phyloP scores from a whole-genome alignment of 192 early-diverging fungal genomes.

The Globomyces pollinis-pini region DNA sequence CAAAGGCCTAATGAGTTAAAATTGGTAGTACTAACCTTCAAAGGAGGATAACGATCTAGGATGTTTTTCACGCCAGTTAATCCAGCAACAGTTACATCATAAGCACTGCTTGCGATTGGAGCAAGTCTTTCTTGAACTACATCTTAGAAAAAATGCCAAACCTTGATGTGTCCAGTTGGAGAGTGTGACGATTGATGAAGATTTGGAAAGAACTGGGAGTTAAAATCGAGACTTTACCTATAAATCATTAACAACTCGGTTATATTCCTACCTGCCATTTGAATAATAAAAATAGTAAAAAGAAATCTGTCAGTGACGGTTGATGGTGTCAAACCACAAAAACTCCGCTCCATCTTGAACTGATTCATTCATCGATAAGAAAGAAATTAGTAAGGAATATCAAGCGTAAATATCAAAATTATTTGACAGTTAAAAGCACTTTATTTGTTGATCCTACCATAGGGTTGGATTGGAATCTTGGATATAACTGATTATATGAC shows the following conservation, averaged over 20 bases:
- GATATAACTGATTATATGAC: neutral
- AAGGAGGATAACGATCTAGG: conserved; percentile 29
- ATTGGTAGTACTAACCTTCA: conserved; percentile 20
- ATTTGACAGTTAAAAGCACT: neutral
- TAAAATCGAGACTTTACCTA: neutral
- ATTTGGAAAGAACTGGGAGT: neutral
- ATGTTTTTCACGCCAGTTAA: too few relatives aligned
- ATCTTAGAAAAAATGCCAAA: too few relatives aligned
- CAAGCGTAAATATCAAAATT: neutral
- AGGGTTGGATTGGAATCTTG: too few relatives aligned
- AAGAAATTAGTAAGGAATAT: neutral
- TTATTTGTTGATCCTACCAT: too few relatives aligned
- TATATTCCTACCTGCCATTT: neutral
- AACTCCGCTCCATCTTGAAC: neutral
- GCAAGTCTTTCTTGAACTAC: too few relatives aligned
- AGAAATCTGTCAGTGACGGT: neutral
- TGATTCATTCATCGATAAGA: neutral
- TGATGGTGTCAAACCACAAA: neutral
- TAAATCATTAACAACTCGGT: neutral
- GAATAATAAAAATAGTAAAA: neutral
- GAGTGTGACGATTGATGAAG: neutral
- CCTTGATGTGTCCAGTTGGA: too few relatives aligned
- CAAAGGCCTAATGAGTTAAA: conserved; percentile 27
- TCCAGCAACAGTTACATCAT: too few relatives aligned
- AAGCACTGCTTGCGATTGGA: too few relatives aligned